These are phyloP conservation scores for Acer saccharum DNA, from an alignment of 345 rosid species.

Conservation along the genomic window DNA sequence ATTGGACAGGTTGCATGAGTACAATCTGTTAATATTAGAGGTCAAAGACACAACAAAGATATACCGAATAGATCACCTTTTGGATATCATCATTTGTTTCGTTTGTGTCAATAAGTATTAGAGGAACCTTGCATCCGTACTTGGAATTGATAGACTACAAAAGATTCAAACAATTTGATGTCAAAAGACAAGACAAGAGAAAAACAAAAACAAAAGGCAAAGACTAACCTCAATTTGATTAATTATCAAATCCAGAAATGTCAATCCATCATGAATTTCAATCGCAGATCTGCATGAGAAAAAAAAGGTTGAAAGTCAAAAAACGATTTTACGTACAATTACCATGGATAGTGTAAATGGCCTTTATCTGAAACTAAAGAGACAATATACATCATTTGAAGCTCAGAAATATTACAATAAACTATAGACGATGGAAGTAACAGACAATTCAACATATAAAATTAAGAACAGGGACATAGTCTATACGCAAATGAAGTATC, in stretches of 20 bases:
- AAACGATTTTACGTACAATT: neutral
- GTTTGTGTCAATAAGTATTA: conserved; percentile 45
- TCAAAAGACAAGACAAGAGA: neutral
- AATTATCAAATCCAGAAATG: conserved; percentile 44
- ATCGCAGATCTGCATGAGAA: conserved; percentile 42
- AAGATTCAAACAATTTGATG: conserved; percentile 16
- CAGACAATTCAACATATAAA: neutral
- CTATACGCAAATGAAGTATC: neutral
- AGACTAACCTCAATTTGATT: conserved; percentile 51
- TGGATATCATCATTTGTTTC: conserved; percentile 34
- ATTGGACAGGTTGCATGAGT: conserved; percentile 23
- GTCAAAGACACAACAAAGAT: conserved; percentile 14
- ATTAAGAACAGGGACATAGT: neutral
- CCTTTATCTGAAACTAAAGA: neutral
- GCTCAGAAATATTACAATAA: neutral
- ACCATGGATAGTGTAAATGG: neutral
- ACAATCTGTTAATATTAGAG: conserved; percentile 5
- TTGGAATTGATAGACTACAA: conserved; percentile 53
- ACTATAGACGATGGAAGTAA: neutral
- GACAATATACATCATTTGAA: neutral
- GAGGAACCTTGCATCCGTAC: conserved; percentile 52
- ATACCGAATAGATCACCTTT: conserved; percentile 40
- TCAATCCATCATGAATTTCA: conserved; percentile 45
- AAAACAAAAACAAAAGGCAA: neutral
- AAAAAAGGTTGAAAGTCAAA: conserved; percentile 8